These are phyloP conservation scores for Neurospora hispaniola DNA, from an alignment of 495 filamentous ascomycete species.

Conservation along the genomic window DNA sequence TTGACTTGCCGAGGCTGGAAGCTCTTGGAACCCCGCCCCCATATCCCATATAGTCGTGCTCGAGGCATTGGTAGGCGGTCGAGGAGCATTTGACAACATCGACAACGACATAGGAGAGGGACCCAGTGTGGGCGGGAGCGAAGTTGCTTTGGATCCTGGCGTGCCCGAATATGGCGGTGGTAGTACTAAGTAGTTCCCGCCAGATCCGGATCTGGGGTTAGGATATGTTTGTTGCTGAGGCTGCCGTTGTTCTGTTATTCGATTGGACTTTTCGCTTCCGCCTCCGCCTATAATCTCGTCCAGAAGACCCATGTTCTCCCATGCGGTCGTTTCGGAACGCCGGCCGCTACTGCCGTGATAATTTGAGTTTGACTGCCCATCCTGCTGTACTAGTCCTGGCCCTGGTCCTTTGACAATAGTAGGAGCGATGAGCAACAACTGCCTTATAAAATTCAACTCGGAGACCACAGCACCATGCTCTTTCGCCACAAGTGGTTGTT, in stretches of 20 bases:
- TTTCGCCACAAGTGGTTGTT: conserved; percentile 7
- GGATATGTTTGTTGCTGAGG: neutral
- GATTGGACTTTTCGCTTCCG: neutral
- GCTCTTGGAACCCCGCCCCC: neutral
- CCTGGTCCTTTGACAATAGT: conserved; percentile 23
- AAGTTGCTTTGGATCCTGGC: neutral
- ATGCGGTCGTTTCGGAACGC: conserved; percentile 44
- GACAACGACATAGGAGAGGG: too few relatives aligned
- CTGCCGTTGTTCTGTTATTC: neutral
- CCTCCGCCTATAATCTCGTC: conserved; percentile 32
- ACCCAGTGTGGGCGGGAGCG: too few relatives aligned
- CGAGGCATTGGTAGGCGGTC: too few relatives aligned
- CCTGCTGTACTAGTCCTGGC: neutral
- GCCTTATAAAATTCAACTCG: conserved; percentile 44
- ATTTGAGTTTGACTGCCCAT: neutral
- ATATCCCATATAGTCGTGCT: neutral
- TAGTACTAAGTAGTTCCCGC: neutral
- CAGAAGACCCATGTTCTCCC: conserved; percentile 43
- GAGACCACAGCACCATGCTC: conserved; percentile 8
- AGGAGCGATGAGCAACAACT: conserved; percentile 43
- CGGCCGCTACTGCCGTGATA: conserved; percentile 41
- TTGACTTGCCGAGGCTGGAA: neutral
- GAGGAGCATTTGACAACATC: too few relatives aligned
- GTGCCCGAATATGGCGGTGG: neutral
- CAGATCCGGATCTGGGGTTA: neutral